These are phyloP conservation scores for Fulvia fulva DNA, from an alignment of 2,329 filamentous ascomycete species.

Conservation along the genomic window DNA sequence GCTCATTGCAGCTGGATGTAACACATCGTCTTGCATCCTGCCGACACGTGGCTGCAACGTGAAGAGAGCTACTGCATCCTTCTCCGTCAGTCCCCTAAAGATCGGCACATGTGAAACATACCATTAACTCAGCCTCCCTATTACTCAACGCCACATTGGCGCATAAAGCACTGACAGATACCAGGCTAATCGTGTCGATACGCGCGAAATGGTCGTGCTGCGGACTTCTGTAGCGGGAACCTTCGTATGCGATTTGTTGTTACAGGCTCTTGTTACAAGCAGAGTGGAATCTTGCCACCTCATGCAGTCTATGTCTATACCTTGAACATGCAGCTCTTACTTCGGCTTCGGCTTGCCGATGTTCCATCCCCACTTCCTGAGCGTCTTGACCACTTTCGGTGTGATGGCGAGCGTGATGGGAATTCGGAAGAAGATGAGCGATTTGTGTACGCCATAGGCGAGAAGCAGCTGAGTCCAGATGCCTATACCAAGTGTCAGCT, in stretches of 20 bases:
- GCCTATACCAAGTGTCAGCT: conserved; percentile 40
- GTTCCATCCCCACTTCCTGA: conserved; percentile 88
- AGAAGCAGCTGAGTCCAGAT: conserved; percentile 83
- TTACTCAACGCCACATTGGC: neutral
- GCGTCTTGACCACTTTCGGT: conserved; percentile 86
- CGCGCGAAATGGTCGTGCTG: too few species aligned
- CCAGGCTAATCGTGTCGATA: neutral
- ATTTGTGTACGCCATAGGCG: conserved; percentile 97
- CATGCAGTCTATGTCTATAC: neutral
- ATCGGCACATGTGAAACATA: neutral
- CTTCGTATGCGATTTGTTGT: neutral
- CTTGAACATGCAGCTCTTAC: conserved; percentile 3
- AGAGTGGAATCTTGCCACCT: neutral
- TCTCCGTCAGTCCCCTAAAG: neutral
- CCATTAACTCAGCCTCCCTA: neutral
- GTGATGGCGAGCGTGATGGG: conserved; percentile 85
- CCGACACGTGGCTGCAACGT: neutral
- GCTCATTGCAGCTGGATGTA: neutral
- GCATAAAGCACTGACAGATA: neutral
- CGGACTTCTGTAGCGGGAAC: neutral
- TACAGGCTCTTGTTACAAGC: conserved; percentile 5
- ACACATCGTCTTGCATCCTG: neutral
- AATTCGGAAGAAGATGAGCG: conserved; percentile 93
- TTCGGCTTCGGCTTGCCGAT: conserved; percentile 63
- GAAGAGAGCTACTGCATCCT: neutral